Evolutionary conservation across 306 rosid genomes (phyloP), one percentile per base, ranked within the genome.

Genomic region (Comarum palustre): DNA sequence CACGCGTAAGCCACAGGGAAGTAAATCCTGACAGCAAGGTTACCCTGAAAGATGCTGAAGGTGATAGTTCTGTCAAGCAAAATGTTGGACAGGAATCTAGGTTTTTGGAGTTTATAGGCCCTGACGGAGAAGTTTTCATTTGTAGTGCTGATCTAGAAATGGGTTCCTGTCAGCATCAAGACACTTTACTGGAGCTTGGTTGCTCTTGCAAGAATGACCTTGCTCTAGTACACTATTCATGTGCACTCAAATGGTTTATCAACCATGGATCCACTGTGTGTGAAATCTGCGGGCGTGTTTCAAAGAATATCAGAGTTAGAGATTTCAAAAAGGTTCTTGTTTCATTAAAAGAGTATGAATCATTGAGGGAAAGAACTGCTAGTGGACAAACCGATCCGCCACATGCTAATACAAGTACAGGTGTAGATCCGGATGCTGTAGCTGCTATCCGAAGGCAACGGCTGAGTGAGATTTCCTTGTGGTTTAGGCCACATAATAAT

Each of bases 241-340:
- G 99, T 79, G 99, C 99, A 34, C 90, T 94, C 43, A 94, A 94
- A 75, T 94, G 99, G 99, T 94, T 94, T 82, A 80, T 94, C 68
- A 94, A 86, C 78, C 99, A 91, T 82, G 99, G 99, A 81, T 91
- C 96, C 71, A 91, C 89, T 7, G 71, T 89, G 59, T 94, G 99
- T 85, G 99, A 94, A 87, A 94, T 94, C 66, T 94, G 97, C 59
- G 96, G 97, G 71, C 73, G 75, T 67, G 38, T 72, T 57, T 94
- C 99, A 17, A 87, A 86, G 82, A 91, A 91, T 85, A 89, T 94
- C 80, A 86, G 81, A 80, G 50, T 79, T 45, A 79, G 88, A 31
- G 97, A 94, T 79, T 83, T 89, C 82, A 85, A 81, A 63, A 91
- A 85, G 83, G 91, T 94, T 70, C 48, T 94, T 73, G 32, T 78